A percentile compares a stretch with the other conserved stretches of the same genome.
phyloP scores from a whole-genome alignment of 2,329 filamentous ascomycete genomes.

The Alternaria panax region DNA sequence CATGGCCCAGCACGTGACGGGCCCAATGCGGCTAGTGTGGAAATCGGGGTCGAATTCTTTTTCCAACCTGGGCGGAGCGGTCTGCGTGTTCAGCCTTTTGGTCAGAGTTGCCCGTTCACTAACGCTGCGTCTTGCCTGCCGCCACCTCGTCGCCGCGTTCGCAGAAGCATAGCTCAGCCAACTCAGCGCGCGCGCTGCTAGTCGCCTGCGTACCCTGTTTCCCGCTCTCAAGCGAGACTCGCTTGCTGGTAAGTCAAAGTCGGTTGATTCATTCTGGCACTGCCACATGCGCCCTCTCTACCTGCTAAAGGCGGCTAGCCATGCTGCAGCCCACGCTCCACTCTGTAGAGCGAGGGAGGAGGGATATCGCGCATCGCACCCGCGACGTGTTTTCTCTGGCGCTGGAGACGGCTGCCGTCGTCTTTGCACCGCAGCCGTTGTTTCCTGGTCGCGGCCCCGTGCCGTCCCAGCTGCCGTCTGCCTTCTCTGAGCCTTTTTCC shows the following conservation, averaged over 20 bases:
- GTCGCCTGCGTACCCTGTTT: slow-evolving; percentile 8
- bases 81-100: slow-evolving; percentile 2
- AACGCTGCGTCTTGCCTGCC: neutral
- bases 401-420: neutral
- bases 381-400: neutral
- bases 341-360: neutral
- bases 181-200: neutral
- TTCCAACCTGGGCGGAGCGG: slow-evolving; percentile 1
- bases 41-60: neutral
- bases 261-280: slow-evolving; percentile 17
- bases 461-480: neutral
- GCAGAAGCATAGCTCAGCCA: neutral
- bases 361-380: neutral
- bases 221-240: slow-evolving; percentile 27
- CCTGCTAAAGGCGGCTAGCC: slow-evolving; percentile 35
- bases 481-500: neutral
- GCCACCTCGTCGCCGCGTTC: neutral
- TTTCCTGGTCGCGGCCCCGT: neutral
- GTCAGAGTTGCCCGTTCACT: neutral
- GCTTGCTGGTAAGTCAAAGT: slow-evolving; percentile 19
- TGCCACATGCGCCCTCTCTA: slow-evolving; percentile 33
- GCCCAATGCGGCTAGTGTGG: slow-evolving; percentile 3
- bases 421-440: neutral
- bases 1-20: slow-evolving; percentile 8
- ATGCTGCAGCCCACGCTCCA: slow-evolving; percentile 3